Evolutionary conservation across 768 basidiomycete genomes (phyloP).

Genomic region (Rhodocollybia butyracea): DNA sequence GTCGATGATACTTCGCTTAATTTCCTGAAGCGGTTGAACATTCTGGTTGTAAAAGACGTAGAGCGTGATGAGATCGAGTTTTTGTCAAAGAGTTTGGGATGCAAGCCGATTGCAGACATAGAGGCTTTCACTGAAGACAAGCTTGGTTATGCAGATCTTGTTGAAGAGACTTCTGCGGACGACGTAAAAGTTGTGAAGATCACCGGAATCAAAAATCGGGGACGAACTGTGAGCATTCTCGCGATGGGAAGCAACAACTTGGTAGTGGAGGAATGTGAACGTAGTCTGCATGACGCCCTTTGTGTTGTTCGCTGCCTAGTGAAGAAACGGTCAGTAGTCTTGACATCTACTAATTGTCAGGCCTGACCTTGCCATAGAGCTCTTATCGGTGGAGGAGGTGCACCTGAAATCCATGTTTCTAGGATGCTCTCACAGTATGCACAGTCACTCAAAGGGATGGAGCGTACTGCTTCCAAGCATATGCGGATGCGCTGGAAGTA

Average conservation of each 20-base stretch:
- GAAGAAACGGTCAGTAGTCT: conserved; percentile 79
- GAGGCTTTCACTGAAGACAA: conserved; percentile 98
- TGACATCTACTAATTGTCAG: neutral
- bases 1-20: conserved; percentile 96
- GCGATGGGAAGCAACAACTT: conserved; percentile 92
- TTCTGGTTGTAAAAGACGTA: conserved; percentile 94
- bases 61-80: conserved; percentile 99
- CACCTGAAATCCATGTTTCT: conserved; percentile 97
- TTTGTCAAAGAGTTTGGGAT: conserved; percentile 89
- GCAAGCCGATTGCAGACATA: conserved; percentile 95
- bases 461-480: conserved; percentile 98
- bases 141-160: conserved; percentile 91
- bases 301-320: conserved; percentile 98
- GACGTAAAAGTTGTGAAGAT: conserved; percentile 93
- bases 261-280: conserved; percentile 95
- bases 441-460: conserved; percentile 94
- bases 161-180: conserved; percentile 80
- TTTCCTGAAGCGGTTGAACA: conserved; percentile 95
- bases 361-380: conserved; percentile 59
- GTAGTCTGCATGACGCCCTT: conserved; percentile 97
- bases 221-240: conserved; percentile 92
- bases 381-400: conserved; percentile 93
- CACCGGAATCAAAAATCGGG: conserved; percentile 91
- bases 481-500: conserved; percentile 95
- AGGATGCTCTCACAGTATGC: conserved; percentile 87